Conservation (phyloP, 2,329 filamentous ascomycete genomes). For the Amesomyces nigricolor region DNA sequence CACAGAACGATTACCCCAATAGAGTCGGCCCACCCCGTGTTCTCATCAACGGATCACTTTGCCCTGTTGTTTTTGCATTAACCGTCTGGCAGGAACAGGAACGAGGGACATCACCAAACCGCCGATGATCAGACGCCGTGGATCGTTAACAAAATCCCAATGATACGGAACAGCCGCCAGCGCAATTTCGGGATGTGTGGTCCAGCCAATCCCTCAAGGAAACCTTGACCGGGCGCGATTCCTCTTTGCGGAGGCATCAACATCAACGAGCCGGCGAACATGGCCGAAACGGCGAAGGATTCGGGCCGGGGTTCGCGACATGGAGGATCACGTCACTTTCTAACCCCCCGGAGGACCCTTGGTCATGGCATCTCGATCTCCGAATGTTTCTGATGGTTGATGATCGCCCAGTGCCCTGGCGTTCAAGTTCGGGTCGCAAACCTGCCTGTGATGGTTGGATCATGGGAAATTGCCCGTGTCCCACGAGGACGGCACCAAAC, state of each 20-base stretch:
- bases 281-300: neutral
- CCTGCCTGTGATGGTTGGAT: constrained; percentile 16
- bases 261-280: neutral
- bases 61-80: too few species aligned
- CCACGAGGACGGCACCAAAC: constrained; percentile 18
- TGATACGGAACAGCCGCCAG: neutral
- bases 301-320: neutral
- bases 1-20: neutral
- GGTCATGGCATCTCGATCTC: neutral
- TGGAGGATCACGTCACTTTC: neutral
- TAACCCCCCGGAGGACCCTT: neutral
- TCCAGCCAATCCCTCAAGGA: neutral
- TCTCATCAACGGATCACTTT: too few species aligned
- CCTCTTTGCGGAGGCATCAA: neutral
- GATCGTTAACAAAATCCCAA: neutral
- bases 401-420: neutral
- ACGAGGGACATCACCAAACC: too few species aligned
- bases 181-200: neutral
- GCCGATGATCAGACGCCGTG: neutral
- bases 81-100: too few species aligned
- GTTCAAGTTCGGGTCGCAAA: constrained; percentile 2
- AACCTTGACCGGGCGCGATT: neutral
- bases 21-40: neutral
- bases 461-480: constrained; percentile 15
- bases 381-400: too few species aligned